Evolutionary conservation across 2,329 filamentous ascomycete genomes (phyloP).

Genomic region (Xylariaceae sp.): DNA sequence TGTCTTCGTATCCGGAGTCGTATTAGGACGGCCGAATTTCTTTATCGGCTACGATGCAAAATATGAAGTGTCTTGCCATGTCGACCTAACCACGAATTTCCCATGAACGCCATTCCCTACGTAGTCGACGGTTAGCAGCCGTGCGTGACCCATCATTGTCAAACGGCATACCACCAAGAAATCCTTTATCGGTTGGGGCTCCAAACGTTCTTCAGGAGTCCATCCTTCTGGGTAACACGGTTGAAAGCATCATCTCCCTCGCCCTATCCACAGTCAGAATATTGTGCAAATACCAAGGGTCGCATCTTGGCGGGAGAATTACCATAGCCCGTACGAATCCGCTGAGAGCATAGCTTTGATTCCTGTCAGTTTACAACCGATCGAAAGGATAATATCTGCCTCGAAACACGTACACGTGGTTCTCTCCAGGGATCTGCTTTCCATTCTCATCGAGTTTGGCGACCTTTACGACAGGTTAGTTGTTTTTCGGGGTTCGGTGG

Average conservation of each 20-base stretch:
- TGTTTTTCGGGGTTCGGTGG: neutral
- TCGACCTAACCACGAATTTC: constrained; percentile 29
- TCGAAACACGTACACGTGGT: constrained; percentile 18
- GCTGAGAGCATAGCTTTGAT: constrained; percentile 94
- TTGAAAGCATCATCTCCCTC: constrained; percentile 97
- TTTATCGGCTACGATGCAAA: constrained; percentile 34
- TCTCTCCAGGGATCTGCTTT: constrained; percentile 63
- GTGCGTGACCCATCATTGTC: neutral
- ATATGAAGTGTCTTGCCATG: constrained; percentile 31
- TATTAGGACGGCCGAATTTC: constrained; percentile 22
- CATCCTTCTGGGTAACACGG: constrained; percentile 91
- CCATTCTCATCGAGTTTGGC: constrained; percentile 99
- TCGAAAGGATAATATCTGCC: neutral
- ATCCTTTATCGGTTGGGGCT: constrained; percentile 60
- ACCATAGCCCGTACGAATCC: constrained; percentile 92
- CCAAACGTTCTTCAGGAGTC: constrained; percentile 97
- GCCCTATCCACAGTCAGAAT: constrained; percentile 44
- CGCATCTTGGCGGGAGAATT: neutral
- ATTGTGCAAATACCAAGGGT: neutral
- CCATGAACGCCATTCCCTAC: constrained; percentile 31
- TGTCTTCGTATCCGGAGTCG: constrained; percentile 22
- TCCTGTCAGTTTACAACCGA: constrained; percentile 60
- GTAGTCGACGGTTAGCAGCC: constrained; percentile 9
- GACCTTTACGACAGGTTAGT: constrained; percentile 39
- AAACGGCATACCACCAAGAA: constrained; percentile 23